Conservation (phyloP, 139 green algal genomes). For the Chlamydomonas sp. region DNA sequence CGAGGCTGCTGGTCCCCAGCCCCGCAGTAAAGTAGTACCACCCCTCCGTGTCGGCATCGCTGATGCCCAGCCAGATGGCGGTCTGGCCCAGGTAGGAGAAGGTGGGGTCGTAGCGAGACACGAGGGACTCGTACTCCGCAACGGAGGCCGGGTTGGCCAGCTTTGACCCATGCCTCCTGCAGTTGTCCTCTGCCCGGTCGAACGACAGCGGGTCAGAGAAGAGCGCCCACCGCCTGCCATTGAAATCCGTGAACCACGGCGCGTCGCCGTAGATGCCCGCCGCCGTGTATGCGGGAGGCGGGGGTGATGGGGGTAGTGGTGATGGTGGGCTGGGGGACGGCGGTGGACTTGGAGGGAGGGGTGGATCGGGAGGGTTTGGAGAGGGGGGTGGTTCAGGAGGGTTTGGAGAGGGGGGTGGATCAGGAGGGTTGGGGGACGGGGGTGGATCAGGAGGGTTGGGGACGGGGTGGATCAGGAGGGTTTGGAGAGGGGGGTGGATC, state of each 20-base stretch:
- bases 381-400: not conserved
- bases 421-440: not conserved
- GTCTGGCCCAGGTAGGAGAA: constrained; percentile 3
- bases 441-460: no score
- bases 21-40: constrained; percentile 34
- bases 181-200: not conserved
- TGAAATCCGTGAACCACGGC: constrained; percentile 25
- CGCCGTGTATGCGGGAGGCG: constrained; percentile 16
- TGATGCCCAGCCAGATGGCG: constrained; percentile 28
- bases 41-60: constrained; percentile 35
- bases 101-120: constrained; percentile 1
- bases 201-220: constrained; percentile 3
- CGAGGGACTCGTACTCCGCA: not conserved
- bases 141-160: not conserved
- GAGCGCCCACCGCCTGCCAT: constrained; percentile 1
- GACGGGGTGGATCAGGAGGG: not conserved
- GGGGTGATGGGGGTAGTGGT: not conserved
- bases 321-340: not conserved
- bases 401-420: not conserved
- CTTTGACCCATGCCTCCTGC: not conserved
- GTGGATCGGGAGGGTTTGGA: not conserved
- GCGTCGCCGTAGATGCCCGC: constrained; percentile 12
- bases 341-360: not conserved
- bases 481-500: not conserved
- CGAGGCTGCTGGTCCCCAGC: not conserved